Base-by-base conservation (phyloP, 768 basidiomycete genomes). In the Leccinum olivaceopallidum region DNA sequence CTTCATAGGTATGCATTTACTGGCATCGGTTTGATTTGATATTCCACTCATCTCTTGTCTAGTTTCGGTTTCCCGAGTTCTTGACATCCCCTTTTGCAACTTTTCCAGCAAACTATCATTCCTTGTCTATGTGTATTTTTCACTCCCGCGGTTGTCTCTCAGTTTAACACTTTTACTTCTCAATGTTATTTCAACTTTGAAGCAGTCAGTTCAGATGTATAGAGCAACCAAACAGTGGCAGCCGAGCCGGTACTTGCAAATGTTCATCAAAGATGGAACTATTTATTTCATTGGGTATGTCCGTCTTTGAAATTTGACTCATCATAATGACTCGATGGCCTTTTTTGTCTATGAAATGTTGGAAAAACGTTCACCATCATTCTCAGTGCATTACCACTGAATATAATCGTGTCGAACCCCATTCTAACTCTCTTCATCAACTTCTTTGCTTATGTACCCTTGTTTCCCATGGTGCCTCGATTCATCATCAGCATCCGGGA, bases 361-460 rank as follows among this genome's bases (percentile, higher is more conserved):
- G 5, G 32, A 34, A 34, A 1, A 34, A 34, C 5, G 34, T 34
- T 34, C 13, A 13, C 12, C 12, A 14, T 36, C 13, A 36, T 36
- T 13, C 5, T 14, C 34, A 0, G 34, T 36, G 5, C 34, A 36
- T 36, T 36, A 14, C 32, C 32, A 39, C 39, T 39, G 39, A 4
- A 3, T 4, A 4, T 18, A 18, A 39, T 12, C 4, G 26, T 26
- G 26, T 1, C 39, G 4, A 42, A 22, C 12, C 9, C 20, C 3
- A 22, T 22, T 2, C 0, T 22, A 47, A 9, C 0, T 12, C 20
- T 20, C 44, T 47, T 47, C 44, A 0, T 47, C 9, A 0, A 2
- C 20, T 48, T 48, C 10, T 12, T 47, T 13, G 1, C 20, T 20
- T 47, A 13, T 22, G 6, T 47, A 20, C n/a, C 47, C 47, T 6